Base-by-base conservation (phyloP, 2,329 filamentous ascomycete species). In the Coniella lustricola region DNA sequence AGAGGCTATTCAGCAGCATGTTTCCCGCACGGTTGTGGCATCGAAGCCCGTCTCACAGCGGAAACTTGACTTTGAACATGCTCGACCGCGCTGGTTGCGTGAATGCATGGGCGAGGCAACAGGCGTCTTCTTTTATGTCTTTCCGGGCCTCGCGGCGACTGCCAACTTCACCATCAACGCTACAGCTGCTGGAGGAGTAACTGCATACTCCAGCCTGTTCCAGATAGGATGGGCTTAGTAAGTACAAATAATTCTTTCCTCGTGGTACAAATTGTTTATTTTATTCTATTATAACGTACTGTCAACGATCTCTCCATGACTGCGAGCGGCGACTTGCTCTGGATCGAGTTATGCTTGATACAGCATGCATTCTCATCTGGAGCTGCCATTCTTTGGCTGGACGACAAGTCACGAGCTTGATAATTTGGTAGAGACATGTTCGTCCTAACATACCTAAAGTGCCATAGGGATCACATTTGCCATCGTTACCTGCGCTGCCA, bases 401-500 rank as follows among this genome's bases (percentile, higher is more conserved):
- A n/a, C n/a, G n/a, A n/a, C n/a, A n/a, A n/a, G n/a, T n/a, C n/a
- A n/a, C n/a, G n/a, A n/a, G n/a, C n/a, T n/a, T n/a, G n/a, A n/a
- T n/a, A n/a, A n/a, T 17, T 36, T 10, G 18, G 34, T 14, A 3
- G 3, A 36, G 7, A 12, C 4, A 12, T n/a, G 12, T 34, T n/a
- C 16, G 4, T 34, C 16, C 32, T 36, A 36, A 36, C 14, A 36
- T 17, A 5, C 4, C n/a, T 10, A 8, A n/a, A 36, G 34, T 57
- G 74, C 73, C 4, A 58, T 80, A 14, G 77, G 77, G 3, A 79
- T 81, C 56, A 73, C 75, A 13, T 77, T 79, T 54, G 77, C 77
- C 38, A 77, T 81, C 60, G 77, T 79, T 47, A 74, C 70, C 32
- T 78, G 74, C 54, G 77, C 67, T 5, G 63, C 74, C 1, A 74